phyloP scores from a whole-genome alignment of 331 rosid species.

The Rosa hybrid region DNA sequence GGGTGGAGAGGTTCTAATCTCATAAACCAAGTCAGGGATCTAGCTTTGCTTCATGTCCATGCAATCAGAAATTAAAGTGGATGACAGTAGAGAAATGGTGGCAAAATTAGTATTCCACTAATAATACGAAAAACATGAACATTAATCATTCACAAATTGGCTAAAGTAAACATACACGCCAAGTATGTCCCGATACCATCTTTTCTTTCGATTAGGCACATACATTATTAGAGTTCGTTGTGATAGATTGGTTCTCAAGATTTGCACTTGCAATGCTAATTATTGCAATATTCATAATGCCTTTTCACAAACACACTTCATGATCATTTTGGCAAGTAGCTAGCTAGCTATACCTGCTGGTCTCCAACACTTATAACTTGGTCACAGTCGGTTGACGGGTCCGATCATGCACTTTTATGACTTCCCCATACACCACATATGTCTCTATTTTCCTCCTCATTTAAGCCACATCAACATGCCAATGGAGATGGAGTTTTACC shows the following conservation, averaged over 20 bases:
- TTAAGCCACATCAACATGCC: not conserved
- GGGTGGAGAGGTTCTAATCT: conserved; percentile 8
- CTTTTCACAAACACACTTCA: not conserved
- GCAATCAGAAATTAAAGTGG: conserved; percentile 19
- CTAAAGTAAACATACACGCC: conserved; percentile 31
- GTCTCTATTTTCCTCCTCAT: not conserved
- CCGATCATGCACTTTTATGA: not conserved
- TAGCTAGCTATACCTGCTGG: not conserved
- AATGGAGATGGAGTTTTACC: not conserved
- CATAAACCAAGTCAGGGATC: conserved; percentile 35
- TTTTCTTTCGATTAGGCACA: not conserved
- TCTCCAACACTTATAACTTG: not conserved
- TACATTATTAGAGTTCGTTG: not conserved
- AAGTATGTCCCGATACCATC: conserved; percentile 8
- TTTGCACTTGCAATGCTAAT: not conserved
- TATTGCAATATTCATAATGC: not conserved
- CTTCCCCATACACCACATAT: not conserved
- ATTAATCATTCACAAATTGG: conserved; percentile 7
- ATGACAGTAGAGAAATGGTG: not conserved
- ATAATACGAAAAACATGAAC: not conserved
- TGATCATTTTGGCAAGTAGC: not conserved
- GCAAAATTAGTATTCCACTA: not conserved
- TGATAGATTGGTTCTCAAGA: not conserved
- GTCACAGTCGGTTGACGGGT: not conserved
- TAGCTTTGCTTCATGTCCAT: conserved; percentile 26